phyloP scores from a whole-genome alignment of 306 rosid genomes.

The Casuarina equisetifolia region DNA sequence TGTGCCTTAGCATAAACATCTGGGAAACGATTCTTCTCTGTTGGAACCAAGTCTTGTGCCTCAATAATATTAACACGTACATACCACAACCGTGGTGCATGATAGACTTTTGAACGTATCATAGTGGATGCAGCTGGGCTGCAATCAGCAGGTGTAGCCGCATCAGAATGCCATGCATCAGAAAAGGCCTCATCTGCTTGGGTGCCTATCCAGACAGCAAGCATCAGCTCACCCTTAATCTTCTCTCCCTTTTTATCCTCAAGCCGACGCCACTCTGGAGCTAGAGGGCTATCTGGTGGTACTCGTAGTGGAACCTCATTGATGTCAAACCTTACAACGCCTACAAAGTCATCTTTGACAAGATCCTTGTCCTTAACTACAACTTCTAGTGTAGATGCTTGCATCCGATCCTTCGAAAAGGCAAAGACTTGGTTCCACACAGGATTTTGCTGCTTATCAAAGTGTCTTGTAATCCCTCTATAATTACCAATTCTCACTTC shows the following conservation, averaged over 20 bases:
- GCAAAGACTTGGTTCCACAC: conserved; percentile 89
- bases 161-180: conserved; percentile 90
- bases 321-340: conserved; percentile 72
- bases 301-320: conserved; percentile 78
- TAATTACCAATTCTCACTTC: conserved; percentile 89
- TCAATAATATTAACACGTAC: conserved; percentile 60
- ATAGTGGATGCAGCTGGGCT: conserved; percentile 37
- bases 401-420: conserved; percentile 81
- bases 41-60: conserved; percentile 46
- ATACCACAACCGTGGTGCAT: conserved; percentile 75
- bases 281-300: conserved; percentile 89
- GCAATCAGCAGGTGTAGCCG: conserved; percentile 58
- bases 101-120: conserved; percentile 67
- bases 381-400: conserved; percentile 81
- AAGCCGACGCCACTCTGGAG: conserved; percentile 88
- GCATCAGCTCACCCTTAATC: conserved; percentile 81
- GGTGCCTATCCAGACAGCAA: conserved; percentile 93
- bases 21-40: conserved; percentile 44
- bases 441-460: conserved; percentile 71
- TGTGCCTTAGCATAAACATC: conserved; percentile 47
- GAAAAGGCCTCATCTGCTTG: conserved; percentile 91
- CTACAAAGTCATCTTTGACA: conserved; percentile 83
- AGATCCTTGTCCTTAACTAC: conserved; percentile 79
- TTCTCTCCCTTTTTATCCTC: conserved; percentile 74
- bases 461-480: conserved; percentile 76